Evolutionary conservation across 495 filamentous ascomycete species (phyloP).

Genomic region (Penicillium silybi): DNA sequence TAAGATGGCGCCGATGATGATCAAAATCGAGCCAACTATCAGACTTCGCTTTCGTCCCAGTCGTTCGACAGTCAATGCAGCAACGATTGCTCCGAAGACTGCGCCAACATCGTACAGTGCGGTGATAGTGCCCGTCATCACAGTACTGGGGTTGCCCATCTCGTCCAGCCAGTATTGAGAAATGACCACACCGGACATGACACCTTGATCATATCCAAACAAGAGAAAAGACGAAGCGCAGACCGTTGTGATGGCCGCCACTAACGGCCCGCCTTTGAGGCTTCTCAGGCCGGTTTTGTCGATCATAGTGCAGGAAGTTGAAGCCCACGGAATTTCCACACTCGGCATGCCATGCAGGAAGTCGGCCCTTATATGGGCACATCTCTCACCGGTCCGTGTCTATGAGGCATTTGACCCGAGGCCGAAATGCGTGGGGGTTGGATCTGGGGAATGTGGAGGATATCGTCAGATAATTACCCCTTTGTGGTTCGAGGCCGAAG

Average conservation of each 20-base stretch:
- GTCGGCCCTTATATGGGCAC: not conserved
- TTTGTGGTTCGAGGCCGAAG: not conserved
- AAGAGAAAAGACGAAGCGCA: conserved; percentile 26
- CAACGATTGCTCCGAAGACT: conserved; percentile 48
- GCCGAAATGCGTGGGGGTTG: conserved; percentile 16
- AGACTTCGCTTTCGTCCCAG: conserved; percentile 49
- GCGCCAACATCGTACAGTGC: conserved; percentile 53
- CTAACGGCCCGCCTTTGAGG: conserved; percentile 15
- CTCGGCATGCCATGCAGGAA: not conserved
- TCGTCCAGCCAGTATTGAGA: conserved; percentile 15
- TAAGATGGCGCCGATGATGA: conserved; percentile 48
- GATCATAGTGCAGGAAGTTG: not conserved
- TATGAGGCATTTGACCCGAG: conserved; percentile 10
- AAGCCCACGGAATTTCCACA: not conserved
- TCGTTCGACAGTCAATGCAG: conserved; percentile 44
- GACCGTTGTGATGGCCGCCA: conserved; percentile 26
- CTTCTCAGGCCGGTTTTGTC: conserved; percentile 12
- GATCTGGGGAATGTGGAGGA: conserved; percentile 16
- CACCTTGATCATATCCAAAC: conserved; percentile 35
- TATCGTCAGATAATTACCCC: not conserved
- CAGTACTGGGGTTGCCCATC: conserved; percentile 14
- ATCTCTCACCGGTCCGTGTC: not conserved
- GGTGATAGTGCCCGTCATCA: conserved; percentile 31
- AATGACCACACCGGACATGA: conserved; percentile 26
- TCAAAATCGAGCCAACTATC: conserved; percentile 42